Conservation (phyloP, 2,329 filamentous ascomycete genomes). For the Hyphodiscus sp. region DNA sequence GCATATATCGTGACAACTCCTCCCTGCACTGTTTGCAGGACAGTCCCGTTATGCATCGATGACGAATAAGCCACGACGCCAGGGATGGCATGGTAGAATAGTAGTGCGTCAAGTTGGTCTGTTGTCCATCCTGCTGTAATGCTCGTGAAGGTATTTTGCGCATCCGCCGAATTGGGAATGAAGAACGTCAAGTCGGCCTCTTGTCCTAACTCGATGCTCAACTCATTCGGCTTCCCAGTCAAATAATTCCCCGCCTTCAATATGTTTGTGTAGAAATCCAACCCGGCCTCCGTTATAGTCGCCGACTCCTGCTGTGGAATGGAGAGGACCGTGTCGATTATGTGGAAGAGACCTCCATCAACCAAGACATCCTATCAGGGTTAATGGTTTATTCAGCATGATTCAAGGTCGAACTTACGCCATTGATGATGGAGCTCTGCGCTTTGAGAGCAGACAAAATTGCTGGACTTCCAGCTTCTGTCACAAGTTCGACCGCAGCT, state of each 20-base stretch:
- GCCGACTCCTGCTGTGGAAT: slow-evolving; percentile 32
- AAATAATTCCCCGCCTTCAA: slow-evolving; percentile 9
- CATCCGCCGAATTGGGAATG: slow-evolving; percentile 17
- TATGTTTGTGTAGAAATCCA: slow-evolving; percentile 17
- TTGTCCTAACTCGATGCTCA: neutral
- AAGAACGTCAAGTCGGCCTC: slow-evolving; percentile 19
- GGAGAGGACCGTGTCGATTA: slow-evolving; percentile 42
- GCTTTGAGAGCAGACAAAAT: slow-evolving; percentile 13
- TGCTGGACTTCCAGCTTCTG: slow-evolving; percentile 5
- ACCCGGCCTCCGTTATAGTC: slow-evolving; percentile 6
- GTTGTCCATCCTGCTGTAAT: slow-evolving; percentile 11
- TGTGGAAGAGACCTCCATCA: slow-evolving; percentile 48
- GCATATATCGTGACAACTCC: slow-evolving; percentile 40
- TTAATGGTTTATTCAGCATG: neutral
- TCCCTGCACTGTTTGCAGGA: slow-evolving; percentile 38
- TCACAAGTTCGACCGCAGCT: slow-evolving; percentile 14
- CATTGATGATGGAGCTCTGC: slow-evolving; percentile 5
- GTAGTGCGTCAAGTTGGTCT: slow-evolving; percentile 43
- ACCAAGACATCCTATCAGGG: slow-evolving; percentile 42
- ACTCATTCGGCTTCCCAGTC: neutral
- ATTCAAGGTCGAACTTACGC: slow-evolving; percentile 4
- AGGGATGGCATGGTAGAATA: slow-evolving; percentile 59
- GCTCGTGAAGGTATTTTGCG: slow-evolving; percentile 10
- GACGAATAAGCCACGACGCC: slow-evolving; percentile 48
- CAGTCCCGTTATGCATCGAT: slow-evolving; percentile 34